Evolutionary conservation across 2,329 filamentous ascomycete species (phyloP).

Genomic region (Neurospora sp.): DNA sequence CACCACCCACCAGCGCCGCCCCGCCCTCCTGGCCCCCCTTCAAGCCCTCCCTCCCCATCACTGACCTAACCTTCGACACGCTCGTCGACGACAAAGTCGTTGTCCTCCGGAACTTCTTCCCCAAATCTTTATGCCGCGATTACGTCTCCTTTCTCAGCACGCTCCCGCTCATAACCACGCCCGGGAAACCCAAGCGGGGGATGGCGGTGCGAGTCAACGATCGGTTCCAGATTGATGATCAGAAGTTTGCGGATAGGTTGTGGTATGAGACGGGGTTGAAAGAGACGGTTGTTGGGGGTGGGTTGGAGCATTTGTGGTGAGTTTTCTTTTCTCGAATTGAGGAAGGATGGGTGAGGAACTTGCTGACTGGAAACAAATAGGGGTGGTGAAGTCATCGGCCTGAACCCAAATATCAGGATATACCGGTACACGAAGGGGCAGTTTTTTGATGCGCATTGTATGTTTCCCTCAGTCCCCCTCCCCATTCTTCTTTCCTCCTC

Average conservation of each 20-base stretch:
- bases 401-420: constrained; percentile 82
- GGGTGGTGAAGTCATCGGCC: constrained; percentile 73
- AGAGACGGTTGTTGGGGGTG: constrained; percentile 41
- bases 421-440: constrained; percentile 81
- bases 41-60: constrained; percentile 56
- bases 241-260: constrained; percentile 60
- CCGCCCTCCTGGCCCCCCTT: constrained; percentile 60
- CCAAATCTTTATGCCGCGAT: constrained; percentile 61
- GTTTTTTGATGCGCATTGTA: constrained; percentile 90
- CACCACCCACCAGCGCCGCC: constrained; percentile 6
- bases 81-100: constrained; percentile 56
- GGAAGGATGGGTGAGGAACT: constrained; percentile 8
- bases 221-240: constrained; percentile 73
- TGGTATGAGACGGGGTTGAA: constrained; percentile 72
- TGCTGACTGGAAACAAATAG: constrained; percentile 32
- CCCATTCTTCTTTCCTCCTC: not conserved
- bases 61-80: constrained; percentile 51
- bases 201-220: constrained; percentile 84
- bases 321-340: constrained; percentile 14
- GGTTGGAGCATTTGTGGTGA: constrained; percentile 35
- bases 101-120: constrained; percentile 65
- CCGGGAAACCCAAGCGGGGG: constrained; percentile 66
- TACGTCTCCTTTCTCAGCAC: constrained; percentile 64
- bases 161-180: constrained; percentile 67
- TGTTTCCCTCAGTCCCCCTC: constrained; percentile 26